Base-by-base conservation (phyloP, 2,329 filamentous ascomycete species). In the Diplodia mutila region DNA sequence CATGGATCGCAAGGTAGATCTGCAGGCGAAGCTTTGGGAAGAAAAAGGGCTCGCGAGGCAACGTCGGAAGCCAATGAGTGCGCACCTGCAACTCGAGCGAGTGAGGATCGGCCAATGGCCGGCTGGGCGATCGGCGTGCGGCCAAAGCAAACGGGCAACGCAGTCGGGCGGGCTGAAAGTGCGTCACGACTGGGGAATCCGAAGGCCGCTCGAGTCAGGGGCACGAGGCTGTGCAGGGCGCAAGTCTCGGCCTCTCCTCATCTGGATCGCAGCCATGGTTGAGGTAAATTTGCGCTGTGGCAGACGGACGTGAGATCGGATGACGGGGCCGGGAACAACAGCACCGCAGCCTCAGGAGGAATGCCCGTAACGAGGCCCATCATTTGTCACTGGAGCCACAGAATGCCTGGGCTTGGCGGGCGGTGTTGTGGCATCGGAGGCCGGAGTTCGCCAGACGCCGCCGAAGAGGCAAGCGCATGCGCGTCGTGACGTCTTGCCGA, bases 161-260 rank as follows among this genome's bases (percentile, higher is more conserved):
- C 42, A 63, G 49, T 63, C 59, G 16, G 27, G 59, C 59, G 59
- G 59, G 42, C 59, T 63, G 49, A 63, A 63, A 63, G 42, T 63
- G 59, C 59, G 59, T 63, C 59, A 63, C 59, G 59, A 12, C 39
- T 48, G 55, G 55, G 55, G 39, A 48, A 63, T 16, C 49, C 21
- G 55, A 21, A 27, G 34, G 37, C n/a, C 25, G 42, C 25, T 63
- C 59, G 59, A 63, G 59, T 63, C 59, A 63, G 46, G 59, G 59
- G 59, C 21, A 37, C 59, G 59, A 63, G 59, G 59, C 59, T 63
- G 59, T 51, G 59, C 59, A 63, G 59, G 59, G 59, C 59, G 42
- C 59, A 46, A 51, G 59, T 37, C 59, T 63, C 42, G 59, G 59
- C 59, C 59, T 63, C 18, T 51, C 42, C 59, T 51, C 27, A 48